Conservation (phyloP, 805 yeast genomes). For the Pichia kluyveri region DNA sequence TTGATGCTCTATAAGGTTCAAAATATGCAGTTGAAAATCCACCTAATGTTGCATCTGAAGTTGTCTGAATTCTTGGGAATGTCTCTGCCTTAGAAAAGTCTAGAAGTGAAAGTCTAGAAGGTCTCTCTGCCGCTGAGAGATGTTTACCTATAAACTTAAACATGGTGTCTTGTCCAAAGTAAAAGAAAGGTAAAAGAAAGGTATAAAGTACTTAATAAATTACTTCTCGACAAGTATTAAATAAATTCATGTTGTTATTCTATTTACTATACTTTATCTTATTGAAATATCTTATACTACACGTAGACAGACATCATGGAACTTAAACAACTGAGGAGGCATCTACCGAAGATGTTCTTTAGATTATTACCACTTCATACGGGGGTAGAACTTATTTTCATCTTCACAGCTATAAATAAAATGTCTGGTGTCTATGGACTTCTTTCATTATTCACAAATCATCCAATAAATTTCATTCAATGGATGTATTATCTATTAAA, state of each 20-base stretch:
- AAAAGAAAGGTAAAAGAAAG: not conserved
- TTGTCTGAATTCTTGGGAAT: slow-evolving; percentile 41
- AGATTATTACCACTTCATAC: slow-evolving; percentile 68
- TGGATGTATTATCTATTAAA: slow-evolving; percentile 72
- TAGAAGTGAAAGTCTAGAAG: slow-evolving; percentile 33
- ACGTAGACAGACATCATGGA: not conserved
- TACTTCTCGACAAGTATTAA: no score
- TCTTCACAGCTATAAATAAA: slow-evolving; percentile 73
- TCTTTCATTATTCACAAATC: slow-evolving; percentile 80
- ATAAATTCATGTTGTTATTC: no score
- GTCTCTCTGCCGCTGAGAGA: slow-evolving; percentile 1
- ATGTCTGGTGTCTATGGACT: slow-evolving; percentile 86
- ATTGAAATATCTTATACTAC: not conserved
- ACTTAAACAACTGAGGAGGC: not conserved
- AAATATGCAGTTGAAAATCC: slow-evolving; percentile 53
- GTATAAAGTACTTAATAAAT: no score
- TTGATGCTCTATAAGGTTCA: slow-evolving; percentile 34
- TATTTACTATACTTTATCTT: no score
- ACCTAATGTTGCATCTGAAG: slow-evolving; percentile 70
- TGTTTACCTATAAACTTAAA: slow-evolving; percentile 7
- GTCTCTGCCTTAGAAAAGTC: slow-evolving; percentile 49
- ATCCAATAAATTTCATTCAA: slow-evolving; percentile 73
- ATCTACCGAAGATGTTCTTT: slow-evolving; percentile 44
- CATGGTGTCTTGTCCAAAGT: not conserved
- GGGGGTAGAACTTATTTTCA: slow-evolving; percentile 78